A percentile compares a stretch with the other conserved stretches of the same genome.
These are phyloP conservation scores for Limnanthes douglasii DNA, from an alignment of 345 rosid species.

Conservation along the genomic window DNA sequence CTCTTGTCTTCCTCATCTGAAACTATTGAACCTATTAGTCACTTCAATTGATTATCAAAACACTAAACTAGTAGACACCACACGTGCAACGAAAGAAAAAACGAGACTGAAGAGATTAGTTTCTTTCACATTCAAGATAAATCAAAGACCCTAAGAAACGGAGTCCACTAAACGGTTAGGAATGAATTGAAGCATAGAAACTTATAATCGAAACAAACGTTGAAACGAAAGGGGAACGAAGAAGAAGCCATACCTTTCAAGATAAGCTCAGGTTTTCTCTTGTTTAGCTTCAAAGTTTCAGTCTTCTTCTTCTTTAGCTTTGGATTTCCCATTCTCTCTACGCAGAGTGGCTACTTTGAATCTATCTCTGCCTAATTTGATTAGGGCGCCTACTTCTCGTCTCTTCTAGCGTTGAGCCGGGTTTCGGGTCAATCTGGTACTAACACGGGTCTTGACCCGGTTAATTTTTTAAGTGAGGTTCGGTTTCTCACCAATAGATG, in stretches of 20 bases:
- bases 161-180: neutral
- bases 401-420: too few species aligned
- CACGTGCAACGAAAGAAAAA: neutral
- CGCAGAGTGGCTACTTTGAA: too few species aligned
- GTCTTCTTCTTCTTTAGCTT: conserved; percentile 8
- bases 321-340: neutral
- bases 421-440: too few species aligned
- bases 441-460: too few species aligned
- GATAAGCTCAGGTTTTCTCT: neutral
- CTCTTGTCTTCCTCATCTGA: conserved; percentile 2
- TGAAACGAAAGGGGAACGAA: conserved; percentile 1
- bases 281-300: conserved; percentile 4
- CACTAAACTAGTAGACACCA: neutral
- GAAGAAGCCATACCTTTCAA: conserved; percentile 1
- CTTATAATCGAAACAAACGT: neutral
- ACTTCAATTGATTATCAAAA: neutral
- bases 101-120: neutral
- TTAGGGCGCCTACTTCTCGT: too few species aligned
- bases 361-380: too few species aligned
- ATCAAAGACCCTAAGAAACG: neutral
- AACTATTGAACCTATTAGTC: neutral
- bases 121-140: neutral
- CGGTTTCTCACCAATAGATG: too few species aligned
- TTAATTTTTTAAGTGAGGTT: too few species aligned
- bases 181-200: neutral